phyloP scores from a whole-genome alignment of 1,139 yeast genomes.

The Protomyces macrosporus region DNA sequence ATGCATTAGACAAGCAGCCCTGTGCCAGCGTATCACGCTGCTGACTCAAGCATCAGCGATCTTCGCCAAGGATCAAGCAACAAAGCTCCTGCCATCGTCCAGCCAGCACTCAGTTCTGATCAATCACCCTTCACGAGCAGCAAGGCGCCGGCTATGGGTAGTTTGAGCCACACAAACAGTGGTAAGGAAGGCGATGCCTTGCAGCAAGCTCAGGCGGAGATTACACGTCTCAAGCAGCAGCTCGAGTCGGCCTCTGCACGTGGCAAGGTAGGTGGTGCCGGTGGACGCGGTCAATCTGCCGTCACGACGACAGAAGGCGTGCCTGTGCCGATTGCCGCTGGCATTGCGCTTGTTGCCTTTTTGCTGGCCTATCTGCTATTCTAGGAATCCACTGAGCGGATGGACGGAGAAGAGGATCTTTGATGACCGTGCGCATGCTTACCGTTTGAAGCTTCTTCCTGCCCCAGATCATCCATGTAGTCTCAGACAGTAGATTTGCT shows the following conservation, averaged over 20 bases:
- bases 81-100: no score
- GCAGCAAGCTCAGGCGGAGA: conserved; percentile 29
- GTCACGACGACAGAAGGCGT: conserved; percentile 41
- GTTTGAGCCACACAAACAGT: not conserved
- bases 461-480: no score
- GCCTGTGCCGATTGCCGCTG: conserved; percentile 50
- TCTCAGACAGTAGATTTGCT: no score
- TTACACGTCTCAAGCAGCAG: conserved; percentile 32
- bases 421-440: no score
- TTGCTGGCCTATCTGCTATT: conserved; percentile 58
- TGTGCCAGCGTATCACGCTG: conserved; percentile 25
- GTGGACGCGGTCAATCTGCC: conserved; percentile 9
- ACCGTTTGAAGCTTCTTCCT: no score
- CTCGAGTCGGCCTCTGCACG: conserved; percentile 25
- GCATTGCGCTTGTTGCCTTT: conserved; percentile 53
- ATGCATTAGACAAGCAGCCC: conserved; percentile 12
- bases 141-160: no score
- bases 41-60: conserved; percentile 30
- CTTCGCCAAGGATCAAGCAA: not conserved
- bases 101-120: no score
- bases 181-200: not conserved
- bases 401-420: no score
- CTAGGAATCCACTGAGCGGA: conserved; percentile 34
- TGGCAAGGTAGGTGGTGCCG: conserved; percentile 32
- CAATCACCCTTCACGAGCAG: no score